Percentiles rank a stretch among this genome's conserved stretches.
Conservation (phyloP, 257 asterid genomes). For the Fraxinus cuspidata region DNA sequence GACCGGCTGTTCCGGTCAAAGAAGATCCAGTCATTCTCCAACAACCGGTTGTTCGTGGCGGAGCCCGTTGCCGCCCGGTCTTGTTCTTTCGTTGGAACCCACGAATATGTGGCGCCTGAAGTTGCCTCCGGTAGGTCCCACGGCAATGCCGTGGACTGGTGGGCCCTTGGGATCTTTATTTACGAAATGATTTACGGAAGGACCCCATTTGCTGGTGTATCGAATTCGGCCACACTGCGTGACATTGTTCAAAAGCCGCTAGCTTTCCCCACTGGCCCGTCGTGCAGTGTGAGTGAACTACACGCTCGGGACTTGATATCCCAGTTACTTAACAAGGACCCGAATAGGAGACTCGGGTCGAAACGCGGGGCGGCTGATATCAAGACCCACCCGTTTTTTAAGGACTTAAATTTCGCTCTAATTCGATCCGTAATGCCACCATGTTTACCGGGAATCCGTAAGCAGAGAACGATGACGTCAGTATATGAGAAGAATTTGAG, state of each 20-base stretch:
- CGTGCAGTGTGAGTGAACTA: slow-evolving; percentile 39
- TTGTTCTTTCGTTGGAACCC: slow-evolving; percentile 86
- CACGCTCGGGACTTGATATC: slow-evolving; percentile 72
- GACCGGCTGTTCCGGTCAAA: slow-evolving; percentile 63
- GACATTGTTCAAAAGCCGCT: slow-evolving; percentile 51
- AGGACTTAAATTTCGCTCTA: slow-evolving; percentile 78
- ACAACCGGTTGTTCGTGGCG: slow-evolving; percentile 73
- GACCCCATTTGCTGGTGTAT: slow-evolving; percentile 74
- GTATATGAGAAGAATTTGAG: neutral
- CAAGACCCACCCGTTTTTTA: slow-evolving; percentile 80
- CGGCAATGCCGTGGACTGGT: slow-evolving; percentile 93
- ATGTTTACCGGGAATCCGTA: slow-evolving; percentile 26
- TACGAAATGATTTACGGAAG: slow-evolving; percentile 89
- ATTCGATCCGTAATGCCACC: slow-evolving; percentile 73
- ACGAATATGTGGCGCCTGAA: slow-evolving; percentile 97
- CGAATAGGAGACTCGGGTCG: slow-evolving; percentile 68
- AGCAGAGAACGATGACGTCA: slow-evolving; percentile 39
- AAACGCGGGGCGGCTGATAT: slow-evolving; percentile 86
- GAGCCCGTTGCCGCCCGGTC: slow-evolving; percentile 87
- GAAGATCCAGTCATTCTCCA: slow-evolving; percentile 60
- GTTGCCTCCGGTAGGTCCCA: slow-evolving; percentile 83
- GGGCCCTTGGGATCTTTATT: slow-evolving; percentile 81
- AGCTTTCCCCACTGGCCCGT: slow-evolving; percentile 50
- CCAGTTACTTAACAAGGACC: slow-evolving; percentile 64
- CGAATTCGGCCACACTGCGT: slow-evolving; percentile 65